Base-by-base conservation (phyloP, 352 stramenopile genomes). In the Phytophthora idaei region DNA sequence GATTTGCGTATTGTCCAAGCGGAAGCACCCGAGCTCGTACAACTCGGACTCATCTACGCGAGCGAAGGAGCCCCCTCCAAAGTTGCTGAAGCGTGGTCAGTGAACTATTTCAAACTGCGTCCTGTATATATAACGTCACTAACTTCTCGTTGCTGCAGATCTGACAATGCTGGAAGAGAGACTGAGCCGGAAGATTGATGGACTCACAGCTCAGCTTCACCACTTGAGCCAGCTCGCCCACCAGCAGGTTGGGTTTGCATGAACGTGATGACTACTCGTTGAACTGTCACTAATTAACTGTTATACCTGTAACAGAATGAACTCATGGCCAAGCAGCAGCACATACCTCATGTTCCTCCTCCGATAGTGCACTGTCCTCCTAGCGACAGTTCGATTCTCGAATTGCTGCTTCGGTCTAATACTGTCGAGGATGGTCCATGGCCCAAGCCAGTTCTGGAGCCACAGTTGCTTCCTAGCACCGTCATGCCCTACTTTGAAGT, bases 1-100 rank as follows among this genome's bases (percentile, higher is more conserved):
- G 7, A 95, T 95, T 53, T 95, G 86, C 61, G 87, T 95, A 11
- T 64, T 95, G 12, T 95, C 87, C 9, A 95, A 95, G 72, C 81
- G 87, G 50, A 95, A 95, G 65, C 81, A 92, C 36, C 84, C 85
- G 25, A 81, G 46, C 34, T 63, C 72, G 32, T 77, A 73, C 61
- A 69, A 51, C 46, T 81, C 77, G 0, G 81, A 90, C 45, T 74
- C 74, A 31, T 74, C 78, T 9, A 67, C 69, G 15, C 77, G 78
- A 15, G 50, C 46, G 2, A 86, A 84, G 57, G 82, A 90, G 36
- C 74, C 85, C 6, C 72, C 79, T 15, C 54, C 83, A 9, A 93
- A 93, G 57, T 52, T 90, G 52, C 39, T 85, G 27, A 91, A 89
- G 62, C 68, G 76, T 80, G 85, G 85, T 90, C 58, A 49, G 57